These are phyloP conservation scores for Cinnamomum micranthum DNA, from an alignment of 164 flowering plant species.

Conservation along the genomic window DNA sequence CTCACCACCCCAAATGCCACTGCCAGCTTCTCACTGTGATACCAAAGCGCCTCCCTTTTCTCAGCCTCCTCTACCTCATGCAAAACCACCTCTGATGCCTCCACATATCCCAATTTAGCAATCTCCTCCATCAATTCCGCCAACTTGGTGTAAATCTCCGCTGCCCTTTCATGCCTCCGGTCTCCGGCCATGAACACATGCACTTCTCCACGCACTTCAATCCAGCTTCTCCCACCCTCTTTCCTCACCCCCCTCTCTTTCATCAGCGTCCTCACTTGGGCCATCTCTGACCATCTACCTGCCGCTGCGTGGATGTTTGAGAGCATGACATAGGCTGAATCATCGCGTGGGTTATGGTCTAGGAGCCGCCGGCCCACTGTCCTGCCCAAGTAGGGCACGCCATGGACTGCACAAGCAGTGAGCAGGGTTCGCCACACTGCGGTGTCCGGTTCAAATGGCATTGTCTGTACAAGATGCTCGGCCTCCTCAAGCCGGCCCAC, in stretches of 20 bases:
- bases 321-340: conserved; percentile 60
- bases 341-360: conserved; percentile 45
- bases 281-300: conserved; percentile 52
- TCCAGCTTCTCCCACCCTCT: conserved; percentile 67
- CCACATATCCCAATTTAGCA: conserved; percentile 46
- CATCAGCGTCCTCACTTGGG: conserved; percentile 58
- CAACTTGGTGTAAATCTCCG: conserved; percentile 46
- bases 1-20: conserved; percentile 50
- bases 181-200: conserved; percentile 69
- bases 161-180: conserved; percentile 30
- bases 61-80: conserved; percentile 40
- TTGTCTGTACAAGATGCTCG: conserved; percentile 39
- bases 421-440: conserved; percentile 62
- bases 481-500: conserved; percentile 58
- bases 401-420: conserved; percentile 37
- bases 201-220: conserved; percentile 46
- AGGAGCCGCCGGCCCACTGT: conserved; percentile 31
- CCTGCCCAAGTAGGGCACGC: conserved; percentile 35
- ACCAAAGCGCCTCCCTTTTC: conserved; percentile 48
- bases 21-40: conserved; percentile 68
- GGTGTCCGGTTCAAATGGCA: conserved; percentile 68
- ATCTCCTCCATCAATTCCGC: conserved; percentile 48
- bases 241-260: conserved; percentile 43
- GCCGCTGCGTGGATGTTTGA: conserved; percentile 45
- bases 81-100: conserved; percentile 35